Evolutionary conservation across 1,284 basidiomycete species (phyloP), one percentile per base, ranked within the genome.

Genomic region (Chondrostereum purpureum): DNA sequence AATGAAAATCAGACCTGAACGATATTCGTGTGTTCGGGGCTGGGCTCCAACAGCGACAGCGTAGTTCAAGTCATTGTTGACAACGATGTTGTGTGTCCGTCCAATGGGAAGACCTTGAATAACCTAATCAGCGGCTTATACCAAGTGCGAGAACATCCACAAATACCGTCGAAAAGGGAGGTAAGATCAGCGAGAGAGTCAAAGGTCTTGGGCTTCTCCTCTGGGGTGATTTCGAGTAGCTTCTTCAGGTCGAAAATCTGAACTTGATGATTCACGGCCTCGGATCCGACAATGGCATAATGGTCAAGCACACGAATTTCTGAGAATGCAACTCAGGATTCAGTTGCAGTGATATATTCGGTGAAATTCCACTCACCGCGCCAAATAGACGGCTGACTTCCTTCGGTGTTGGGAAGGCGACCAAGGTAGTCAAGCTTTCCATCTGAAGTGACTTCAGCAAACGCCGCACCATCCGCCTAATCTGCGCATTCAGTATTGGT

Each of bases 371-470:
- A 5, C 17, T 10, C 40, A n/a, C 50, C 53, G 41, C 52, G 35
- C 53, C 54, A 54, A 19, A 53, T 52, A 4, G 40, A 43, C 20
- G 49, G 24, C n/a, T 40, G 34, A 18, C 48, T 49, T 18, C 44
- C 49, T 21, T 45, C 39, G 12, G 47, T 46, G 27, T 49, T 51
- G 4, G 55, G 56, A 20, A 58, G 51, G 39, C 55, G 54, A 18
- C 56, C 55, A n/a, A 58, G 47, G 41, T 56, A 58, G 33, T 52
- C 47, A 14, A 55, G 41, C 21, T 50, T 50, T 18, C 55, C 57
- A 13, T 54, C 52, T 10, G 46, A 22, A 21, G 42, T 44, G 21
- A 57, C 46, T 27, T 57, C 55, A 10, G 45, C 48, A 42, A 57
- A 50, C 5, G 54, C 53, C 20, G 54, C 52, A 11, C 55, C 55